Percentiles rank a stretch among this genome's conserved stretches.
Conservation (phyloP, 2,329 filamentous ascomycete species). For the Hyphodiscus sp. region DNA sequence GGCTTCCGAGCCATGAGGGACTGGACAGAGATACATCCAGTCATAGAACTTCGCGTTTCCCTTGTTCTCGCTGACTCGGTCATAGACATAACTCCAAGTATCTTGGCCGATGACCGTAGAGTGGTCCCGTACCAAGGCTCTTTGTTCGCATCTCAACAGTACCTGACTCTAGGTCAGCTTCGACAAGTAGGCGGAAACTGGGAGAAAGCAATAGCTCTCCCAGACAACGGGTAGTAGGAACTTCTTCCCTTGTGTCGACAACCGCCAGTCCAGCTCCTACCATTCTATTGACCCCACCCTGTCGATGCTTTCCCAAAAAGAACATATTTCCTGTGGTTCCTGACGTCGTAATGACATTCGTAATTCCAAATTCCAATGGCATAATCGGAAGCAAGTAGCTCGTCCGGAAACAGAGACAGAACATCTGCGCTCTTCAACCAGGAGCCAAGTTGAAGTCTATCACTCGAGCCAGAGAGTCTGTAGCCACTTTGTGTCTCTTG, state of each 20-base stretch:
- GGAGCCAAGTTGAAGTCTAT: conserved; percentile 3
- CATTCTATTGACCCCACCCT: not conserved
- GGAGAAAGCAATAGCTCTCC: not conserved
- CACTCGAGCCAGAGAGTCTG: not conserved
- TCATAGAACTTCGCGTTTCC: conserved; percentile 1
- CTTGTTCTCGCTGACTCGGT: not conserved
- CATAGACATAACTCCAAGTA: conserved; percentile 3
- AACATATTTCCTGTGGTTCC: conserved; percentile 1
- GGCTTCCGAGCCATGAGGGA: conserved; percentile 1
- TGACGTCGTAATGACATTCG: conserved; percentile 1
- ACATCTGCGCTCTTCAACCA: not conserved
- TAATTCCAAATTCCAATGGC: conserved; percentile 4
- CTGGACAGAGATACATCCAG: conserved; percentile 2
- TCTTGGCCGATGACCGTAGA: conserved; percentile 1
- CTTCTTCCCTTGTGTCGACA: not conserved
- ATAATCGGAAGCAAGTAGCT: not conserved
- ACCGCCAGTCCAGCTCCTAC: conserved; percentile 7
- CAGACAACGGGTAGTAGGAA: conserved; percentile 2
- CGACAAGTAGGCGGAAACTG: not conserved
- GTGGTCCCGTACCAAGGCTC: conserved; percentile 7
- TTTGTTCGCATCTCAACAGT: conserved; percentile 4
- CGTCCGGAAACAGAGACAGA: conserved; percentile 1
- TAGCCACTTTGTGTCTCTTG: not conserved
- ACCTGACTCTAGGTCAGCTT: not conserved
- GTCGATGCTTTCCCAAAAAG: conserved; percentile 5